Conservation (phyloP, 202 grass and related monocot genomes). For the Brachypodium distachyon region DNA sequence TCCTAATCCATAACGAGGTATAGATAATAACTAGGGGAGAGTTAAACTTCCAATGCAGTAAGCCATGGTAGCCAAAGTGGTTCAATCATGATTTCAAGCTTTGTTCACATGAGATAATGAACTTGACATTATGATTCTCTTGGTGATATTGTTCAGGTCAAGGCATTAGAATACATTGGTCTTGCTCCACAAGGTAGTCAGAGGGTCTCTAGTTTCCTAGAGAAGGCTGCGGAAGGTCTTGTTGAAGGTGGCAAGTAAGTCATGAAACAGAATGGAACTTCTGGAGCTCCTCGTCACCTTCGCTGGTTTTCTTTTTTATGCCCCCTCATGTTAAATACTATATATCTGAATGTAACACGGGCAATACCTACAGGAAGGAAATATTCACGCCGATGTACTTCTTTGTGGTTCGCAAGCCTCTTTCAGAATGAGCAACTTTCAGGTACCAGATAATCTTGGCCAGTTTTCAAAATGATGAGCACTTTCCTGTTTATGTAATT, state of each 20-base stretch:
- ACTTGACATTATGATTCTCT: background rate
- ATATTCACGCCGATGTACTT: conserved; percentile 95
- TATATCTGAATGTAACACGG: background rate
- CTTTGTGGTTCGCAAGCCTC: conserved; percentile 77
- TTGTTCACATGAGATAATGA: background rate
- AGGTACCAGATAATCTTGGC: background rate
- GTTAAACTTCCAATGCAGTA: background rate
- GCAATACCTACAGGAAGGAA: conserved; percentile 56
- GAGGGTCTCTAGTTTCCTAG: conserved; percentile 77
- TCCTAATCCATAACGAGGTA: background rate
- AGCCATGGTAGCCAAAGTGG: background rate
- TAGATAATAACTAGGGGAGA: background rate
- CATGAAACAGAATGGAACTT: background rate
- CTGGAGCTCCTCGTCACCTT: background rate
- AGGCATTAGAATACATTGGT: conserved; percentile 62
- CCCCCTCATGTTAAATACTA: background rate
- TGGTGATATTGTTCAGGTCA: conserved; percentile 49
- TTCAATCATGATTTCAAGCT: background rate
- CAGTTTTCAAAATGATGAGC: background rate
- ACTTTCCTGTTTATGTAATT: background rate
- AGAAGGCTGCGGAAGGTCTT: conserved; percentile 90
- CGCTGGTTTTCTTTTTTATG: background rate
- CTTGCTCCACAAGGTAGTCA: conserved; percentile 77
- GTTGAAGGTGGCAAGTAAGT: conserved; percentile 93
- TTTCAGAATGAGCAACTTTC: conserved; percentile 33